Evolutionary conservation across 1,139 yeast genomes (phyloP), one percentile per base, ranked within the genome.

Genomic region (Geotrichum aggregatum): DNA sequence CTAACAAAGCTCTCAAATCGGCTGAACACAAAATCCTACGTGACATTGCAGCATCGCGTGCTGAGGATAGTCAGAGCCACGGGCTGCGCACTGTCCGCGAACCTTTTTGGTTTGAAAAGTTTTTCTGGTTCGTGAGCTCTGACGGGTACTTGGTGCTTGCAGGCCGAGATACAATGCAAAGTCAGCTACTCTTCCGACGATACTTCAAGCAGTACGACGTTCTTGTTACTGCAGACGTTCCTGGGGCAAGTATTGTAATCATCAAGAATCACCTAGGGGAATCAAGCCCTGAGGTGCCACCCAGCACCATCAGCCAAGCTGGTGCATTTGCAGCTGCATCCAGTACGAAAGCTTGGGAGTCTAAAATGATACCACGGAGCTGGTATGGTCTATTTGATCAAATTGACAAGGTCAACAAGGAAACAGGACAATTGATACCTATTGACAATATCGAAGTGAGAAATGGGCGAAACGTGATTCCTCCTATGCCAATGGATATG

Each of bases 81-180:
- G 75, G 79, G 1, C 73, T 88, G 55, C 83, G 80, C 57, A 82
- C 78, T 36, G 73, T 85, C 31, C 76, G 97, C 49, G 77, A 80
- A 4, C 87, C 88, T 46, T 84, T 75, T 62, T 91, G 97, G 87
- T 94, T 94, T 71, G 98, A 92, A 64, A 92, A 92, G 67, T 92
- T 85, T 66, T 82, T 75, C 63, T 92, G 98, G 98, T 92, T 92
- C 65, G 76, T 89, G 30, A 79, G 96, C 0, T 83, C 84, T 58
- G 98, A 92, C 65, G 95, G 95, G 0, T 89, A 87, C 63, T 72
- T 92, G 51, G 87, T 95, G 57, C 68, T 92, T 49, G 89, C 92
- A 47, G 98, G 97, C 1, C 80, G 88, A 58, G 97, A 94, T 65
- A 78, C 77, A 21, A 68, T 79, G n/a, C 98, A 92, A 65, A 77